Conservation (phyloP, 306 rosid genomes). For the Rosa multiflora region DNA sequence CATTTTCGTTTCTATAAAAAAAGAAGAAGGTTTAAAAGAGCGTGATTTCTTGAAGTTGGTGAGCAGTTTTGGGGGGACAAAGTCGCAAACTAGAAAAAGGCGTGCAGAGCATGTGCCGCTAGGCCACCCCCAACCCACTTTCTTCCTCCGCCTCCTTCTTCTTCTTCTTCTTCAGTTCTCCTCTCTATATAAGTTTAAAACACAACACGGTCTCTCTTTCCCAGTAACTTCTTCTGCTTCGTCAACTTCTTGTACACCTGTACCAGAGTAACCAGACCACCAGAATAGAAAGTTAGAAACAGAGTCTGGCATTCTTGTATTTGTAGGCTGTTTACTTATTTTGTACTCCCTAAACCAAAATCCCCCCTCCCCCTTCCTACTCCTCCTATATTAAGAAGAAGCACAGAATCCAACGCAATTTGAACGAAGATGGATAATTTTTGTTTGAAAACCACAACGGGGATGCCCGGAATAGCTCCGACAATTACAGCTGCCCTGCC, state of each 20-base stretch:
- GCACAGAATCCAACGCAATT: not conserved
- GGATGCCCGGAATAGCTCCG: conserved; percentile 49
- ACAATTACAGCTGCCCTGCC: conserved; percentile 40
- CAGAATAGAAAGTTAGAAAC: not conserved
- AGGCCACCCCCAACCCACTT: not conserved
- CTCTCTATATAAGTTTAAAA: not conserved
- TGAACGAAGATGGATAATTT: conserved; percentile 50
- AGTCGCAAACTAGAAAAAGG: not conserved
- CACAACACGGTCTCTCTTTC: not conserved
- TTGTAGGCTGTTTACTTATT: not conserved
- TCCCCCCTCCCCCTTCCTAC: not conserved
- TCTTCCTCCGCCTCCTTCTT: not conserved
- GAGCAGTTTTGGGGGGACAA: not conserved
- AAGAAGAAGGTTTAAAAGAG: not conserved
- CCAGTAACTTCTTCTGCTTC: not conserved
- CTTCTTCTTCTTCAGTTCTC: not conserved
- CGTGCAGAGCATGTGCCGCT: not conserved
- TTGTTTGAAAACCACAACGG: conserved; percentile 48
- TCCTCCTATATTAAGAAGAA: not conserved
- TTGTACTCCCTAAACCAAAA: not conserved
- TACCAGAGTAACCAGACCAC: too few relatives aligned
- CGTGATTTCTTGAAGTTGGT: not conserved
- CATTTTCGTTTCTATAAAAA: too few relatives aligned
- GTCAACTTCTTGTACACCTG: not conserved
- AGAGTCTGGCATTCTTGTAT: not conserved